Base-by-base conservation (phyloP, 441 rosid genomes). In the Bocquillonia castaneifolia region DNA sequence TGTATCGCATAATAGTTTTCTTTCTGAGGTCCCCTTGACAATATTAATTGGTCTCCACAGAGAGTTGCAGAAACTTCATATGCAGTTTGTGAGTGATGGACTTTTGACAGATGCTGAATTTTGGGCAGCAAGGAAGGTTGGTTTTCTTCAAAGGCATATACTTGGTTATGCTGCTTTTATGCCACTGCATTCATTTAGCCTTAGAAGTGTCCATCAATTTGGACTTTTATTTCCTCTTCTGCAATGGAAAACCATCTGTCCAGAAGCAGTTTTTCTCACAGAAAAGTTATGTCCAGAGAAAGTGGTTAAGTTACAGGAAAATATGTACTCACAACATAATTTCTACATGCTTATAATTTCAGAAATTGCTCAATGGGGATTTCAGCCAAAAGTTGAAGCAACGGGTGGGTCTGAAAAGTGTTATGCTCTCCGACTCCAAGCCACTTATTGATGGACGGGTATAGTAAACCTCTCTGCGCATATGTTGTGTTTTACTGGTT, bases 101-200 rank as follows among this genome's bases (percentile, higher is more conserved):
- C 69, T 88, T 65, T 79, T 90, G 76, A 83, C 98, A 23, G 98
- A 92, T 77, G 83, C 85, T 26, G 95, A 92, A 76, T 90, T 92
- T 72, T 92, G 97, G 96, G 92, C 97, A 22, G 78, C 96, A 58
- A 88, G 96, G 72, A 88, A 85, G 96, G 94, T 88, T 78, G 59
- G 73, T 58, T 64, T 64, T 68, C 57, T 69, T 26, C 26, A 20
- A 57, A n/a, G n/a, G 66, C 63, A 50, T 60, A 63, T 66, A 10
- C 9, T 39, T 59, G 18, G 26, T 20, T 64, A 40, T 55, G 18
- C 73, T 42, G 40, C 54, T 62, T 66, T 69, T 29, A 10, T 47
- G 57, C 22, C 9, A 36, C 10, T 14, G 18, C 25, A 42, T 66
- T 52, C 29, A 14, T 36, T 69, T 68, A 32, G 53, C 53, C 22